Evolutionary conservation across 768 basidiomycete genomes (phyloP).

Genomic region (Boletus patriciae): DNA sequence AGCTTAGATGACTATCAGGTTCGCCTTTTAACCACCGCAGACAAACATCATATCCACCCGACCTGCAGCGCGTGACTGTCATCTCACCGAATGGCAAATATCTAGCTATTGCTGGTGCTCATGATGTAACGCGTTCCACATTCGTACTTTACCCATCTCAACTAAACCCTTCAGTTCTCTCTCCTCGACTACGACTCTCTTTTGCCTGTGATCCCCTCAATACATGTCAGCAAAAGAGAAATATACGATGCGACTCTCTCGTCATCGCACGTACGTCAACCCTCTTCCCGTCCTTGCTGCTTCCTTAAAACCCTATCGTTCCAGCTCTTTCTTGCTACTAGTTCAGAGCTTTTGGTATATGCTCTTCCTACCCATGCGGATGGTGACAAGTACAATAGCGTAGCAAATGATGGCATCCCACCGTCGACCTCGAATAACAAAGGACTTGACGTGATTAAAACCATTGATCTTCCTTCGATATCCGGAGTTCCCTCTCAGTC

Average conservation of each 20-base stretch:
- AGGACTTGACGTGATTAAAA: constrained; percentile 45
- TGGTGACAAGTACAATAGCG: neutral
- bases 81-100: constrained; percentile 68
- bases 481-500: constrained; percentile 47
- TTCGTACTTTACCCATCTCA: constrained; percentile 19
- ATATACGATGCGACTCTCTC: constrained; percentile 88
- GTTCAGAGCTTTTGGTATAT: constrained; percentile 63
- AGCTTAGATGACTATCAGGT: constrained; percentile 87
- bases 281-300: neutral
- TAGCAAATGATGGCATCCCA: constrained; percentile 30
- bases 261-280: constrained; percentile 50
- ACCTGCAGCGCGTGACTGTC: constrained; percentile 73
- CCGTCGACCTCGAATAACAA: constrained; percentile 19
- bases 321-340: constrained; percentile 69
- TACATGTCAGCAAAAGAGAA: constrained; percentile 65
- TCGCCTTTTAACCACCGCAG: constrained; percentile 1
- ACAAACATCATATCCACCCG: constrained; percentile 7
- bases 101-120: constrained; percentile 71
- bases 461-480: constrained; percentile 54
- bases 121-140: constrained; percentile 50
- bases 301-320: neutral
- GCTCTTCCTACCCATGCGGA: constrained; percentile 41
- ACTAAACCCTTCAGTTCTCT: constrained; percentile 45
- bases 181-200: constrained; percentile 67
- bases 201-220: constrained; percentile 43